Conservation (phyloP, 2,329 filamentous ascomycete genomes). For the Zymoseptoria tritici region DNA sequence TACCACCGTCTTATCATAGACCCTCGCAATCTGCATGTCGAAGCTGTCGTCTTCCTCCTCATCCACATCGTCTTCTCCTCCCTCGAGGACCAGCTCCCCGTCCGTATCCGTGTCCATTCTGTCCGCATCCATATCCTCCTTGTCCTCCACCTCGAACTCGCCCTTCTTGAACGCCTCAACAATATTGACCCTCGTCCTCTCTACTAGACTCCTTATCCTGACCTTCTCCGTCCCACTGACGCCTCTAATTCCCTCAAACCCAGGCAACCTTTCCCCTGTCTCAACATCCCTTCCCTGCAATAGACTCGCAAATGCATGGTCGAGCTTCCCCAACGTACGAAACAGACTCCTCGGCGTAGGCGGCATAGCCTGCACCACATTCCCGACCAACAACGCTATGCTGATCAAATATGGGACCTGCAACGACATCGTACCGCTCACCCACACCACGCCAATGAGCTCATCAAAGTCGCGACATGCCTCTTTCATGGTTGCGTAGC, state of each 20-base stretch:
- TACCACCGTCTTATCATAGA: conserved; percentile 75
- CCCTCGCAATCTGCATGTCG: conserved; percentile 63
- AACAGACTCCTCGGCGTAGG: conserved; percentile 64
- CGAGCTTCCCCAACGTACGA: conserved; percentile 65
- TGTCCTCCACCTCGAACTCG: conserved; percentile 36
- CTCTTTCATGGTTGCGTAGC: conserved; percentile 59
- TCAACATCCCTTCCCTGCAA: conserved; percentile 60
- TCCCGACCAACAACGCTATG: conserved; percentile 63
- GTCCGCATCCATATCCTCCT: conserved; percentile 22
- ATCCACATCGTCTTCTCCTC: conserved; percentile 17
- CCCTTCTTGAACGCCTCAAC: conserved; percentile 59
- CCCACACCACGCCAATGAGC: conserved; percentile 75
- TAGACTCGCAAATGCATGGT: conserved; percentile 73
- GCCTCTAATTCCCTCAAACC: conserved; percentile 55
- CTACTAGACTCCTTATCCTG: conserved; percentile 71
- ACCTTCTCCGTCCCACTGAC: conserved; percentile 86
- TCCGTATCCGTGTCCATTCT: conserved; percentile 38
- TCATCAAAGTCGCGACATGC: conserved; percentile 67
- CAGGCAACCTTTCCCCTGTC: conserved; percentile 58
- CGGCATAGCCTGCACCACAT: conserved; percentile 65
- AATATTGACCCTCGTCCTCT: conserved; percentile 64
- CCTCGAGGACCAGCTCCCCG: conserved; percentile 25
- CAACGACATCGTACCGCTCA: conserved; percentile 73
- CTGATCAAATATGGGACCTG: conserved; percentile 80
- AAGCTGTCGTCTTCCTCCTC: conserved; percentile 35